These are phyloP conservation scores for Yarrowia sp. DNA, from an alignment of 805 yeast genomes.

Conservation along the genomic window DNA sequence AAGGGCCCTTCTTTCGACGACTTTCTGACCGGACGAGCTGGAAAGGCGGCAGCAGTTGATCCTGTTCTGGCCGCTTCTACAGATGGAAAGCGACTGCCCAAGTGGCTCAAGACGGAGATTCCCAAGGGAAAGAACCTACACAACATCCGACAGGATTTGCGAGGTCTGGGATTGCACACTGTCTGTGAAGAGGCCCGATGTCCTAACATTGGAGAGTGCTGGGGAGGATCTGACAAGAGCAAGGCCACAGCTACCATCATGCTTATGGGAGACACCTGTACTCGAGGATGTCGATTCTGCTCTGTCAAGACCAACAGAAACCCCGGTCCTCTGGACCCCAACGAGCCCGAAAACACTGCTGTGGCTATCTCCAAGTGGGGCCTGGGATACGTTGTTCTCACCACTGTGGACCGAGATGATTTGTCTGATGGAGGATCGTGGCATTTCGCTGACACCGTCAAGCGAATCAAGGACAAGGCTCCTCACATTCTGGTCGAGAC, in stretches of 20 bases:
- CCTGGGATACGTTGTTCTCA: slow-evolving; percentile 91
- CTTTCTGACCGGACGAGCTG: slow-evolving; percentile 78
- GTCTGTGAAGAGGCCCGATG: slow-evolving; percentile 99
- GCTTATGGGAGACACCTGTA: slow-evolving; percentile 98
- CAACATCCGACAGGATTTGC: slow-evolving; percentile 76
- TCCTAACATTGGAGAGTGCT: slow-evolving; percentile 99
- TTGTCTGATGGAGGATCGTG: slow-evolving; percentile 87
- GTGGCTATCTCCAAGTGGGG: slow-evolving; percentile 98
- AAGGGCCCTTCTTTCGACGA: slow-evolving; percentile 94
- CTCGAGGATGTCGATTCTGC: slow-evolving; percentile 98
- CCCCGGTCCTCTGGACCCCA: slow-evolving; percentile 89
- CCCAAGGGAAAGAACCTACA: slow-evolving; percentile 90
- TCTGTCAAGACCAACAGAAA: slow-evolving; percentile 88
- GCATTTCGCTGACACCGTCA: slow-evolving; percentile 86
- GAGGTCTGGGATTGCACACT: slow-evolving; percentile 84
- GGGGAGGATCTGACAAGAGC: slow-evolving; percentile 92
- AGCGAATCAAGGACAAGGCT: slow-evolving; percentile 76
- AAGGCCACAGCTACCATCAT: slow-evolving; percentile 97
- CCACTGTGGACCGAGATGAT: slow-evolving; percentile 97
- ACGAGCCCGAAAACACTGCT: slow-evolving; percentile 96
- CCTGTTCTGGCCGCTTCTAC: slow-evolving; percentile 51
- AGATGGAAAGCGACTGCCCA: slow-evolving; percentile 60
- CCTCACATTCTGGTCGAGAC: slow-evolving; percentile 92
- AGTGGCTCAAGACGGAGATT: slow-evolving; percentile 92
- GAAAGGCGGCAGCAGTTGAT: slow-evolving; percentile 51